Evolutionary conservation across 140 eudicot genomes (phyloP), one percentile per base, ranked within the genome.

Genomic region (Ambrosia hybrid): DNA sequence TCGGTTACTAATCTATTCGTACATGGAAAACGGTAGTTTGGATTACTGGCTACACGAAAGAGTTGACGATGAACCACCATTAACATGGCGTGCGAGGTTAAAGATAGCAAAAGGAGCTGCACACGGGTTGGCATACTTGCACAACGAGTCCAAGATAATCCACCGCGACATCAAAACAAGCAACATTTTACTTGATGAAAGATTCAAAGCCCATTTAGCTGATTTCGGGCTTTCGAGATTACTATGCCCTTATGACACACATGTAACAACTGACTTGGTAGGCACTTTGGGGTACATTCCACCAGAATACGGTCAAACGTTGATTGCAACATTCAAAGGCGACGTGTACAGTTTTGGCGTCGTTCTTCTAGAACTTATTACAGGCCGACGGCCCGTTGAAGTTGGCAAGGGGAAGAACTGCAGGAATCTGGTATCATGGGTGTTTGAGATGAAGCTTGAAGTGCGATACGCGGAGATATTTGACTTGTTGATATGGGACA

Each of bases 251-350:
- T 94, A 85, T 6, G 99, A 94, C 64, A 94, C 99, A 11, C 99
- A 94, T 55, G 99, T 94, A 3, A 94, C 99, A 2, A 94, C 99
- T 0, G 99, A 94, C 76, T 83, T 94, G 77, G 99, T 94, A 3
- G 99, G 99, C 26, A 94, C 99, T 1, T 76, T 94, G 46, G 99
- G 99, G 14, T 94, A 94, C 55, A 94, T 94, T 70, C 99, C 97
- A n/a, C 99, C 99, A 0, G 99, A 94, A 70, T 94, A 94, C 13
- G 87, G 90, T 33, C 99, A 94, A 65, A 86, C 97, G 5, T 58
- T 94, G 65, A 81, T 87, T 1, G 99, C 99, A 6, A 90, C 99
- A 48, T 94, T 86, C 64, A 88, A 92, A 77, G 99, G 99, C 0
- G 99, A 94, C 76, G 97, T 90, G 3, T 94, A 90, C 67, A 94